Evolutionary conservation across 257 asterid species (phyloP), one percentile per base, ranked within the genome.

Genomic region (Linaria vulgaris): DNA sequence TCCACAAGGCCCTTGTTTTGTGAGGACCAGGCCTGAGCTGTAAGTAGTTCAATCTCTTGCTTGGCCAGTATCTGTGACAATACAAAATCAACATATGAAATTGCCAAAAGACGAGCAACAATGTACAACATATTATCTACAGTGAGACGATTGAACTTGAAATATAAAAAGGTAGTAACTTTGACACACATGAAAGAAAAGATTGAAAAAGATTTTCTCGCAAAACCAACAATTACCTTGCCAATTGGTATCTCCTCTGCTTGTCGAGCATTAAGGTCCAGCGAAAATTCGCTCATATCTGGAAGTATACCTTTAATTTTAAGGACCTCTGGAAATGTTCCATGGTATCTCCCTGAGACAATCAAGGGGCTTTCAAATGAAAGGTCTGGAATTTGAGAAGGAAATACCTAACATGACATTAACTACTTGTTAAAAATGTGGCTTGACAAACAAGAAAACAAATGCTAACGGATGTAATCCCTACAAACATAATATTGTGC

Each of bases 1-100:
- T 72, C 73, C 71, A 74, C 72, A 61, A 94, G 94, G 73, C 85
- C 95, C 76, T 67, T 74, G 44, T 78, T 70, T 37, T 77, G 80
- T 49, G 95, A 77, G 68, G 70, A 75, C 97, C 99, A 94, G 61
- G 96, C 95, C 76, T 94, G 83, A 46, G 99, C 77, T 45, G 96
- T 90, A 19, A 87, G 86, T 70, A 82, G 73, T 67, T 87, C 95
- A 56, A 85, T 80, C 70, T 87, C 90, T 71, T 80, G 87, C 74
- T 84, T 85, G 49, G 86, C 91, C 48, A 73, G 64, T 59, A 88
- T 74, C 97, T 92, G 88, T 47, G 15, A 62, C 19, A 52, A 68
- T 11, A 69, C 50, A 37, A 68, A 57, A 60, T 21, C 39, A 69
- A 66, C 57, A 64, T 59, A 38, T 63, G 59, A 34, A 8, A 34